Evolutionary conservation across 768 basidiomycete genomes (phyloP).

Genomic region (Boletus eberwhitei): DNA sequence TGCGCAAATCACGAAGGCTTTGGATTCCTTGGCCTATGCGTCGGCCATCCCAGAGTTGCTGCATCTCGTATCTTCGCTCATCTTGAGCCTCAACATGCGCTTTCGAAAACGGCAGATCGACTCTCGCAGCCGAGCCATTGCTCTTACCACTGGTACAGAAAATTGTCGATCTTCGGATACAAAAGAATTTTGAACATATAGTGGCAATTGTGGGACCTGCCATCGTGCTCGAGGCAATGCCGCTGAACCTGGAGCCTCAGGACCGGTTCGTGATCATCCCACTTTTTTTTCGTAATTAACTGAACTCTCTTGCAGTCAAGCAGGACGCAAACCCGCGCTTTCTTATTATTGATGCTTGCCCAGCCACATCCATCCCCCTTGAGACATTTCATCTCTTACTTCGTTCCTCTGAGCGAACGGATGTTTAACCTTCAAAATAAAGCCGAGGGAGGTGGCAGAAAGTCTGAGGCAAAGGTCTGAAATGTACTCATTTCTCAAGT

Average conservation of each 20-base stretch:
- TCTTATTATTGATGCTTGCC: constrained; percentile 82
- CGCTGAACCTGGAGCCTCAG: constrained; percentile 81
- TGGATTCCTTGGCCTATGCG: constrained; percentile 72
- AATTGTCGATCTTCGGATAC: constrained; percentile 68
- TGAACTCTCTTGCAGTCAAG: constrained; percentile 43
- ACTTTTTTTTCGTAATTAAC: background rate
- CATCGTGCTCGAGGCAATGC: constrained; percentile 67
- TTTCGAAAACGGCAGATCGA: constrained; percentile 36
- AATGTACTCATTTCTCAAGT: constrained; percentile 89
- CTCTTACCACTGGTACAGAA: constrained; percentile 66
- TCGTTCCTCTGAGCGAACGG: constrained; percentile 89
- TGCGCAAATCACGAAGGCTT: constrained; percentile 57
- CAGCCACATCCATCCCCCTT: constrained; percentile 80
- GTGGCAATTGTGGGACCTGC: constrained; percentile 85
- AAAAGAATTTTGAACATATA: constrained; percentile 87
- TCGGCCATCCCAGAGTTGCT: constrained; percentile 78
- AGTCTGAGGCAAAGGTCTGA: constrained; percentile 93
- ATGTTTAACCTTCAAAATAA: constrained; percentile 87
- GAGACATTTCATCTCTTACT: constrained; percentile 82
- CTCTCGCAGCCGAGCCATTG: constrained; percentile 65
- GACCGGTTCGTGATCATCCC: constrained; percentile 54
- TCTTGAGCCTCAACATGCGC: constrained; percentile 57
- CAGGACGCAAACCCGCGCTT: constrained; percentile 82
- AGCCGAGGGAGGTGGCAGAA: constrained; percentile 67
- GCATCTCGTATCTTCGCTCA: constrained; percentile 65